These are phyloP conservation scores for Aspergillus eucalypticola DNA, from an alignment of 2,329 filamentous ascomycete species.

Conservation along the genomic window DNA sequence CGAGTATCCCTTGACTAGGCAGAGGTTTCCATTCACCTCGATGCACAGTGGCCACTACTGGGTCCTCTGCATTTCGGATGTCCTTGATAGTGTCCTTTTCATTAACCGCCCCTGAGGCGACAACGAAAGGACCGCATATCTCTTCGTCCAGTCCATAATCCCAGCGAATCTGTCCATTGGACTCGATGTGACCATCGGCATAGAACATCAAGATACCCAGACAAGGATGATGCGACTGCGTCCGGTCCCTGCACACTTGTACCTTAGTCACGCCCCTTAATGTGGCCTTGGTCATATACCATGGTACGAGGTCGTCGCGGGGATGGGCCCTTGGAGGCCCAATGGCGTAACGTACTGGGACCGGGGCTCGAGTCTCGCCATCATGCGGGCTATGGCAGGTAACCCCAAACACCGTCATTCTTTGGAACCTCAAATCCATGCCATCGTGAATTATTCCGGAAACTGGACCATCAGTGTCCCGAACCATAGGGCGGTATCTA, in stretches of 20 bases:
- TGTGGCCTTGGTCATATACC: slow-evolving; percentile 17
- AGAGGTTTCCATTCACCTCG: slow-evolving; percentile 3
- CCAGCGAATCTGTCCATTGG: slow-evolving; percentile 18
- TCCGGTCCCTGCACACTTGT: slow-evolving; percentile 14
- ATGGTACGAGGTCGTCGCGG: background rate
- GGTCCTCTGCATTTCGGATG: background rate
- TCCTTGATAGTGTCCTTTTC: slow-evolving; percentile 12
- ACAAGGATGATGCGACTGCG: slow-evolving; percentile 12
- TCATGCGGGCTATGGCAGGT: slow-evolving; percentile 9
- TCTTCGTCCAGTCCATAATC: slow-evolving; percentile 14
- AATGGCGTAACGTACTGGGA: background rate
- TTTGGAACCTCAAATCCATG: background rate
- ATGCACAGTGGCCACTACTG: background rate
- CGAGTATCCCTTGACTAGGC: slow-evolving; percentile 10
- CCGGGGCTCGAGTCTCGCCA: background rate
- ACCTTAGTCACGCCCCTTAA: slow-evolving; percentile 16
- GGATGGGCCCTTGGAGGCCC: too few relatives aligned
- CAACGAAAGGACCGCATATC: background rate
- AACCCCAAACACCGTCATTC: slow-evolving; percentile 13
- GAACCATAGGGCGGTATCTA: slow-evolving; percentile 12
- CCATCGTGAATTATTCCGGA: slow-evolving; percentile 20
- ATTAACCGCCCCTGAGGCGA: background rate
- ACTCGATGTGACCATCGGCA: slow-evolving; percentile 15
- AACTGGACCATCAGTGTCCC: slow-evolving; percentile 14
- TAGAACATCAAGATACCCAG: slow-evolving; percentile 18